These are phyloP conservation scores for Podaxis pistillaris DNA, from an alignment of 768 basidiomycete genomes.

Conservation along the genomic window DNA sequence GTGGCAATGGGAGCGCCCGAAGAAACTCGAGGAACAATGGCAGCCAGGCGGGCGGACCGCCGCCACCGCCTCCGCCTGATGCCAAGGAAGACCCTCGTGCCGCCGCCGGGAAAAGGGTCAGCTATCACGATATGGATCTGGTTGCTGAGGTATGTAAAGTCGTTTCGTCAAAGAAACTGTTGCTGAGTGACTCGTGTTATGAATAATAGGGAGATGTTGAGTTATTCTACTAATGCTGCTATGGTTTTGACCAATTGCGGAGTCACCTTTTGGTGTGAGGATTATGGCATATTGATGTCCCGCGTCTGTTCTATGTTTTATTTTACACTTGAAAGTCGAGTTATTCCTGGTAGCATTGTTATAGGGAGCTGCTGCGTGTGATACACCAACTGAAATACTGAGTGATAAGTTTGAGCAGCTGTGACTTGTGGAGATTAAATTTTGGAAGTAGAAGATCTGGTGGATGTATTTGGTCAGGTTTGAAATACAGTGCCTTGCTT, in stretches of 20 bases:
- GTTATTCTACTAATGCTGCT: constrained; percentile 41
- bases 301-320: constrained; percentile 10
- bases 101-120: constrained; percentile 83
- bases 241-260: constrained; percentile 8
- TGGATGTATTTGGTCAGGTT: constrained; percentile 33
- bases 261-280: constrained; percentile 34
- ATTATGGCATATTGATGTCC: constrained; percentile 20
- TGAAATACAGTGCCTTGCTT: constrained; percentile 24
- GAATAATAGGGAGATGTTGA: constrained; percentile 56
- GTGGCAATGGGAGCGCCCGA: constrained; percentile 45
- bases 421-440: neutral
- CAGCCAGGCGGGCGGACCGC: constrained; percentile 45
- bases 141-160: constrained; percentile 65
- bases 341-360: constrained; percentile 13
- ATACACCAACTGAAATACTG: constrained; percentile 12
- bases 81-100: constrained; percentile 93
- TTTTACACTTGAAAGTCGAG: constrained; percentile 12
- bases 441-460: constrained; percentile 11
- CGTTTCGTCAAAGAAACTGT: constrained; percentile 10
- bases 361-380: neutral
- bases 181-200: constrained; percentile 17
- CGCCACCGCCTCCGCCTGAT: constrained; percentile 82
- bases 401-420: constrained; percentile 10
- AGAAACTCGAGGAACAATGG: constrained; percentile 35
- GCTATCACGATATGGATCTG: constrained; percentile 95